A percentile compares a stretch with the other conserved stretches of the same genome.
Conservation (phyloP, 2,329 filamentous ascomycete genomes). For the Colletotrichum shisoi region DNA sequence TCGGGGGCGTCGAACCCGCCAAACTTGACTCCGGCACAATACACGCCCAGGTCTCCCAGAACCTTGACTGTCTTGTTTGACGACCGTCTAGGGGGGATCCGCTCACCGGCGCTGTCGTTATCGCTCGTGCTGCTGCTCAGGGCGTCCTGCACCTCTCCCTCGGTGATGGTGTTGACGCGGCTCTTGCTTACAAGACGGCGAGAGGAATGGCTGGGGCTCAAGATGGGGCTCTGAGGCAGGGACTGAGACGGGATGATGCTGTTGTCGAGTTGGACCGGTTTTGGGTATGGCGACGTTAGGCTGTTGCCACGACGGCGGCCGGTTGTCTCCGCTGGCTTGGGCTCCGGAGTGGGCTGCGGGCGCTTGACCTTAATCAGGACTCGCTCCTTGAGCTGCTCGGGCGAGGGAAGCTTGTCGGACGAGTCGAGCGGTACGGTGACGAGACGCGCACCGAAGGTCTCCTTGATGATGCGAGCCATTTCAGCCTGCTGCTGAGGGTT, state of each 20-base stretch:
- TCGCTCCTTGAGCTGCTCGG: conserved; percentile 81
- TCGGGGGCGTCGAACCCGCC: conserved; percentile 78
- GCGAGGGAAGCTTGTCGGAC: conserved; percentile 77
- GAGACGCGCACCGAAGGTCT: conserved; percentile 81
- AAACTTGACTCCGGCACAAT: conserved; percentile 79
- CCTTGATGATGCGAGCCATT: conserved; percentile 91
- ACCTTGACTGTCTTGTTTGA: conserved; percentile 86
- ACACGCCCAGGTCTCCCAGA: conserved; percentile 85
- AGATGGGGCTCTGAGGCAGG: conserved; percentile 62
- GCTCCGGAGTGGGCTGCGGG: conserved; percentile 54
- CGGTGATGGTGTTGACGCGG: conserved; percentile 66
- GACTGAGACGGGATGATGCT: conserved; percentile 60
- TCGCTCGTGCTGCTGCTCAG: conserved; percentile 76
- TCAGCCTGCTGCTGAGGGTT: conserved; percentile 79
- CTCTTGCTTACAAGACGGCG: conserved; percentile 59
- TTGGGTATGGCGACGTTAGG: conserved; percentile 78
- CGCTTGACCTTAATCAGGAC: conserved; percentile 96
- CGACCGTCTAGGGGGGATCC: conserved; percentile 63
- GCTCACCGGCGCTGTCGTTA: conserved; percentile 74
- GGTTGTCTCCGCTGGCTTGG: conserved; percentile 46
- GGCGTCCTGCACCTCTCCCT: conserved; percentile 63
- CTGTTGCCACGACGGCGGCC: conserved; percentile 70
- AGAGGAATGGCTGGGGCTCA: conserved; percentile 60
- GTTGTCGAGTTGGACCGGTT: conserved; percentile 68
- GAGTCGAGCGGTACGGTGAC: conserved; percentile 77